phyloP scores from a whole-genome alignment of 2,329 filamentous ascomycete species.

The Cryphonectria japonica region DNA sequence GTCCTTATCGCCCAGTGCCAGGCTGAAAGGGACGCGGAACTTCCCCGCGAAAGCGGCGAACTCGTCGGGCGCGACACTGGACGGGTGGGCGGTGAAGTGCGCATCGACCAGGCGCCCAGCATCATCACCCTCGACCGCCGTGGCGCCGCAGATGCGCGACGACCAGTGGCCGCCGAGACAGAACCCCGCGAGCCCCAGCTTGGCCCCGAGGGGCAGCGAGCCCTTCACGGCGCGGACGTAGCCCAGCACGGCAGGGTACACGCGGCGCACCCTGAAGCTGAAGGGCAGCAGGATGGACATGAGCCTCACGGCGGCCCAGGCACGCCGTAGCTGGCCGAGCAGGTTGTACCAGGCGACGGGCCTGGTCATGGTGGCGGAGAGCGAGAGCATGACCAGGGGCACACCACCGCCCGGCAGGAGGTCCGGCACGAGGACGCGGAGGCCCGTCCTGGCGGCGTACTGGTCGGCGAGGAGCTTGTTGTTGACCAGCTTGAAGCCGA shows the following conservation, averaged over 20 bases:
- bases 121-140: conserved; percentile 28
- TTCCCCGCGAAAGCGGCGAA: conserved; percentile 32
- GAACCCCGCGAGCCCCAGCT: conserved; percentile 44
- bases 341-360: conserved; percentile 23
- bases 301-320: conserved; percentile 4
- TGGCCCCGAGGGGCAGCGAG: conserved; percentile 35
- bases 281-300: conserved; percentile 18
- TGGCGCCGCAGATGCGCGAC: conserved; percentile 37
- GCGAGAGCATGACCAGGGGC: conserved; percentile 24
- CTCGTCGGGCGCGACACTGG: conserved; percentile 39
- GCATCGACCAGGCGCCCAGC: conserved; percentile 39
- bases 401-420: conserved; percentile 34
- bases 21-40: conserved; percentile 31
- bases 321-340: conserved; percentile 16
- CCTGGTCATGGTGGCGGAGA: conserved; percentile 29
- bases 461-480: conserved; percentile 32
- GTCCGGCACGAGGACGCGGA: conserved; percentile 35
- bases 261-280: conserved; percentile 24
- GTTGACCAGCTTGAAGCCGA: conserved; percentile 31
- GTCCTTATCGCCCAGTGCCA: conserved; percentile 34
- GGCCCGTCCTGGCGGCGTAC: conserved; percentile 32
- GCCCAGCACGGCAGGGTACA: conserved; percentile 36
- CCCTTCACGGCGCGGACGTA: conserved; percentile 38
- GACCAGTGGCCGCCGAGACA: conserved; percentile 47
- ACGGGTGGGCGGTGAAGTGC: conserved; percentile 43